These are phyloP conservation scores for Lentinula sp. DNA, from an alignment of 768 basidiomycete species.

Conservation along the genomic window DNA sequence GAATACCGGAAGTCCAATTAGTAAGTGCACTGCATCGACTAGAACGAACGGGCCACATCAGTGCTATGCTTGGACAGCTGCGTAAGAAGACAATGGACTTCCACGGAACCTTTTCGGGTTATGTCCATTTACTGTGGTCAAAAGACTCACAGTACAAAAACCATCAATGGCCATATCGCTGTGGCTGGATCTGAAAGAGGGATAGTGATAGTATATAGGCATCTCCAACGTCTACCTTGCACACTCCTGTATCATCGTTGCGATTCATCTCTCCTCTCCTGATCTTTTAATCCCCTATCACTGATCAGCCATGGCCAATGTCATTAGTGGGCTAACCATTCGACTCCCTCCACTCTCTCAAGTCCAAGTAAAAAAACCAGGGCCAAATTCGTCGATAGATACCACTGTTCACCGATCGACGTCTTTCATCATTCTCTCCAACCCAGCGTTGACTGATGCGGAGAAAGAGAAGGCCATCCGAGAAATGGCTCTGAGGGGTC, in stretches of 20 bases:
- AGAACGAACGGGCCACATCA: background rate
- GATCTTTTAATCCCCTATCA: background rate
- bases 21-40: too few species aligned
- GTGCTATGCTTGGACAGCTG: background rate
- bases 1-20: too few species aligned
- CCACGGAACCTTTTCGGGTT: background rate
- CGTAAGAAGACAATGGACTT: background rate
- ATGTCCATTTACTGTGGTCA: background rate
- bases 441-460: background rate
- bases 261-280: background rate
- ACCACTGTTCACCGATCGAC: background rate
- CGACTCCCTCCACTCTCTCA: background rate
- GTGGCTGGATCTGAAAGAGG: background rate
- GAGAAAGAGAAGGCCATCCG: background rate
- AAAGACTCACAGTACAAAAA: background rate
- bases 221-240: background rate
- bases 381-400: background rate
- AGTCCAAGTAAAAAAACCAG: background rate
- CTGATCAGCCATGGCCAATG: background rate
- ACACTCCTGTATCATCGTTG: background rate
- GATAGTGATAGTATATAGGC: background rate
- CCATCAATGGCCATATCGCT: background rate
- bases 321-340: background rate
- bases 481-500: background rate
- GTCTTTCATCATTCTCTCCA: background rate